Evolutionary conservation across 371 early-diverging fungal species (phyloP).

Genomic region (Capniomyces stellatus): DNA sequence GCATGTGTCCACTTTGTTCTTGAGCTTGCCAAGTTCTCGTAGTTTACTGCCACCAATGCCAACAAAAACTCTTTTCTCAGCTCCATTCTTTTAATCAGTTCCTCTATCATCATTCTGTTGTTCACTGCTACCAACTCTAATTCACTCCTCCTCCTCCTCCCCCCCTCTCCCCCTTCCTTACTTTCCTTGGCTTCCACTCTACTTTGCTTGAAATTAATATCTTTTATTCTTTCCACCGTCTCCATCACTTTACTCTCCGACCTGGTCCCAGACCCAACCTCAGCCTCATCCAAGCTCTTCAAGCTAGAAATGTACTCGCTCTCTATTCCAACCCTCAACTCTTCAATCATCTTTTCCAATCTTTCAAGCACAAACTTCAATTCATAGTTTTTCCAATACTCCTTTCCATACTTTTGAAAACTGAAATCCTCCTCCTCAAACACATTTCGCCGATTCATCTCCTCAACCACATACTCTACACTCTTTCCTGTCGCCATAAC

Average conservation of each 20-base stretch:
- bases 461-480: conserved; percentile 11
- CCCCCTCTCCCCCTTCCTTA: neutral
- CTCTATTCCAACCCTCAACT: neutral
- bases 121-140: too few species aligned
- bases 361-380: neutral
- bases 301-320: too few species aligned
- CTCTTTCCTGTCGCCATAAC: conserved; percentile 12
- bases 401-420: neutral
- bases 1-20: neutral
- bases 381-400: neutral
- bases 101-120: neutral
- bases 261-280: neutral
- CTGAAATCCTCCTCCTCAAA: conserved; percentile 17
- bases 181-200: neutral
- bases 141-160: neutral
- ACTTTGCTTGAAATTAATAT: neutral
- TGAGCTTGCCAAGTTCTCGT: neutral
- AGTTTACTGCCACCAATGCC: neutral
- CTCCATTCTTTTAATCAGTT: neutral
- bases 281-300: too few species aligned
- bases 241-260: neutral
- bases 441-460: conserved; percentile 13
- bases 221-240: neutral
- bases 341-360: neutral
- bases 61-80: neutral